These are phyloP conservation scores for Lichtheimia ornata DNA, from an alignment of 371 early-diverging fungal genomes.

Conservation along the genomic window DNA sequence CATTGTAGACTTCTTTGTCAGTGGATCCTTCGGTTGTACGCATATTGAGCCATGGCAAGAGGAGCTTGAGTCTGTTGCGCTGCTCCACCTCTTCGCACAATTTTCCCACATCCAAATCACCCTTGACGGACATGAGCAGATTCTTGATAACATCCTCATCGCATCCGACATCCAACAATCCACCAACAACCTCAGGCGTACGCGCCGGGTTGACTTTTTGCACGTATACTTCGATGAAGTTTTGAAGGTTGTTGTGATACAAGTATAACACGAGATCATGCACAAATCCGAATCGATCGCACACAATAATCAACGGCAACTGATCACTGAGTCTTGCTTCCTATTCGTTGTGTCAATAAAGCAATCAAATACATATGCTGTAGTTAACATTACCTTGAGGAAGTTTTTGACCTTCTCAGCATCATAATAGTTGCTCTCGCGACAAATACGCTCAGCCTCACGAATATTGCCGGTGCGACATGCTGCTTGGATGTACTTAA, in stretches of 20 bases:
- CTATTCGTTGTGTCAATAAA: conserved; percentile 21
- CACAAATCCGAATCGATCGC: conserved; percentile 95
- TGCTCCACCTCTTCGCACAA: conserved; percentile 94
- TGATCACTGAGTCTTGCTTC: conserved; percentile 95
- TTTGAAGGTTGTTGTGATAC: conserved; percentile 89
- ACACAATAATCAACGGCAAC: conserved; percentile 96
- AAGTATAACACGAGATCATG: conserved; percentile 95
- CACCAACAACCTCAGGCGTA: conserved; percentile 95
- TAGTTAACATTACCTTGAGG: conserved; percentile 67
- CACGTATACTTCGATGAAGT: conserved; percentile 97
- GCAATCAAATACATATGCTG: background rate
- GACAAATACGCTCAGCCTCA: conserved; percentile 97
- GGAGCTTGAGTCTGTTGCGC: conserved; percentile 94
- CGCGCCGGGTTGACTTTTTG: conserved; percentile 95
- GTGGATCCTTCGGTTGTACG: conserved; percentile 84
- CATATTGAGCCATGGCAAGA: conserved; percentile 91
- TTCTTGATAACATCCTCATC: conserved; percentile 93
- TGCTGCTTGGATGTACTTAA: conserved; percentile 98
- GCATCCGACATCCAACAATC: conserved; percentile 97
- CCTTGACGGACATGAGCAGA: conserved; percentile 78
- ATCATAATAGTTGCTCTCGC: conserved; percentile 94
- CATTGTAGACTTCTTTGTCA: conserved; percentile 92
- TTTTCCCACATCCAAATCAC: conserved; percentile 81
- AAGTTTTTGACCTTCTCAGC: conserved; percentile 97
- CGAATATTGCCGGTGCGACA: conserved; percentile 91